Percentiles rank a stretch among this genome's conserved stretches.
phyloP scores from a whole-genome alignment of 1,284 basidiomycete species.

The Pseudomicrostroma phylloplanum region DNA sequence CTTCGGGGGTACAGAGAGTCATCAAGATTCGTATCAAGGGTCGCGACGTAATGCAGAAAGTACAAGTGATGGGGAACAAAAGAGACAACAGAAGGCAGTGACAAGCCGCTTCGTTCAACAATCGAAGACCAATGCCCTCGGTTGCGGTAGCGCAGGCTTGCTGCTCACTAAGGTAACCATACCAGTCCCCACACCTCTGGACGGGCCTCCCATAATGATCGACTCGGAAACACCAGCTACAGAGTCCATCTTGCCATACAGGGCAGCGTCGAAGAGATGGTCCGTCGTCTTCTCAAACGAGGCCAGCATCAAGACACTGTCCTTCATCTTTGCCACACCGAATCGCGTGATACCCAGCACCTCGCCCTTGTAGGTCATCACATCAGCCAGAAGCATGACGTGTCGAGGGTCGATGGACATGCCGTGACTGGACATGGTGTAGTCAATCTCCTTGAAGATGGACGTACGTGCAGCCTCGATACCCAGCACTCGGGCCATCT shows the following conservation, averaged over 20 bases:
- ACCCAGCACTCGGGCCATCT: constrained; percentile 85
- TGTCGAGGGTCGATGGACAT: constrained; percentile 99
- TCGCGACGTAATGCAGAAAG: too few relatives aligned
- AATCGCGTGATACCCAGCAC: constrained; percentile 97
- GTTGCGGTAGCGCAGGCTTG: constrained; percentile 28
- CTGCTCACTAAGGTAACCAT: constrained; percentile 34
- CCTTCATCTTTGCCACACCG: constrained; percentile 99
- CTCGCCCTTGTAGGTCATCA: constrained; percentile 99
- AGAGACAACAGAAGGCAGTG: too few relatives aligned
- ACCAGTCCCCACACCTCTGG: constrained; percentile 90
- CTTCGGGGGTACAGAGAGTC: too few relatives aligned
- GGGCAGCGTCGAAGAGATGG: constrained; percentile 94
- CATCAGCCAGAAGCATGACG: constrained; percentile 95
- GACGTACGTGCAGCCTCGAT: constrained; percentile 93
- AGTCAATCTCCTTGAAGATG: constrained; percentile 91
- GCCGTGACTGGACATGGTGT: constrained; percentile 93
- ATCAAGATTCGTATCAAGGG: too few relatives aligned
- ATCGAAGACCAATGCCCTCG: constrained; percentile 37
- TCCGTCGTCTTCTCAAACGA: constrained; percentile 99
- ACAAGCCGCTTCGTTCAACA: background rate
- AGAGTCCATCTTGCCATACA: constrained; percentile 88
- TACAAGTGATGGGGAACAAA: too few relatives aligned
- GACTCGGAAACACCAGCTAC: constrained; percentile 97
- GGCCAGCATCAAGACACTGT: constrained; percentile 97
- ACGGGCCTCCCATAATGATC: constrained; percentile 99